Base-by-base conservation (phyloP, 176 grass and related monocot species). In the Bothriochloa decipiens region DNA sequence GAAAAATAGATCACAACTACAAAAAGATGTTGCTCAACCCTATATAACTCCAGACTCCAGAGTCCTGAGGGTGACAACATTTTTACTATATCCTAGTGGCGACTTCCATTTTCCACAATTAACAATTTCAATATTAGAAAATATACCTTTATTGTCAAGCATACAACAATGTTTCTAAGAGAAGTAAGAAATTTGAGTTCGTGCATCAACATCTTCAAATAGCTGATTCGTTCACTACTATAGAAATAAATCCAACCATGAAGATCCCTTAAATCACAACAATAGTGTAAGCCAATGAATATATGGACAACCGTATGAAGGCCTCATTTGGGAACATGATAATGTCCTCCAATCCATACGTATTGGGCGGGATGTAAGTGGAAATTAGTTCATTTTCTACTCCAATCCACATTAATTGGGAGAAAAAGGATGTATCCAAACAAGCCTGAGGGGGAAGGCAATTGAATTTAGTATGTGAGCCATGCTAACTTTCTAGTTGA, bases 401-500 rank as follows among this genome's bases (percentile, higher is more conserved):
- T 61, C 22, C n/a, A 61, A 61, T 61, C n/a, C n/a, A 61, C 22
- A 61, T 25, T 22, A n/a, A 61, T 4, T 61, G n/a, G 57, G 18
- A 61, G 57, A 61, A 8, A 25, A 20, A 25, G 20, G 57, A 60
- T 60, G 57, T 60, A 60, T 60, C 57, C 57, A 60, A 60, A 60
- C 3, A 25, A 60, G 9, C 57, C 55, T 11, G 57, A 26, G 70
- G 62, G 61, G 26, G 20, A 4, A 83, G 23, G 28, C 29, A 7
- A 25, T 47, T 83, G n/a, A 75, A 16, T 67, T 75, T 32, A 53
- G 8, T 65, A 75, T 3, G 9, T 22, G 70, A 79, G 61, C 40
- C 20, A 72, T 86, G 37, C 26, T 71, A 61, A 61, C 8, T 85
- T 50, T 60, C 75, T 62, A 79, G 58, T 74, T 64, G 27, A 18